phyloP scores from a whole-genome alignment of 108 stramenopile species.

The Pelagomonas calceolata region DNA sequence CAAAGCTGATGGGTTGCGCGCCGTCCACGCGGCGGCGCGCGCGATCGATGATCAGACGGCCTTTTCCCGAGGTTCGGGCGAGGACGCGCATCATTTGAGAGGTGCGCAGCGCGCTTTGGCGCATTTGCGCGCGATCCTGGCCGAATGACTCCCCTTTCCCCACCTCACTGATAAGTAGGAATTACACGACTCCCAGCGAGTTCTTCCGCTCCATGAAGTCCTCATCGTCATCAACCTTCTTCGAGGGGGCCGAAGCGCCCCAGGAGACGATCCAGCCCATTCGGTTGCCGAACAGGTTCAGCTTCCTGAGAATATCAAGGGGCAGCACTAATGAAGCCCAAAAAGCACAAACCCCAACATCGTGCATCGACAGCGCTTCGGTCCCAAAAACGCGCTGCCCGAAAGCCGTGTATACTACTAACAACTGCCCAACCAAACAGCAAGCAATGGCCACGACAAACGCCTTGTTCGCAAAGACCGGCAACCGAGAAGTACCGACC shows the following conservation, averaged over 20 bases:
- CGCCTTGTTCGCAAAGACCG: slow-evolving; percentile 63
- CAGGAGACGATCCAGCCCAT: no score
- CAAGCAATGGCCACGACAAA: slow-evolving; percentile 74
- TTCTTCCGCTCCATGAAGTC: no score
- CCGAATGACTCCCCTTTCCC: no score
- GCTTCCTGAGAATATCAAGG: neutral
- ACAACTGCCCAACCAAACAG: slow-evolving; percentile 69
- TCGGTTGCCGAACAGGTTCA: neutral
- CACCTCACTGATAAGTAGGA: no score
- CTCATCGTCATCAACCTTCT: no score
- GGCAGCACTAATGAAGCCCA: slow-evolving; percentile 63
- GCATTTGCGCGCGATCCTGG: no score
- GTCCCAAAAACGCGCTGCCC: slow-evolving; percentile 87
- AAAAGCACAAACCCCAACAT: slow-evolving; percentile 57
- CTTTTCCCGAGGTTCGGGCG: no score
- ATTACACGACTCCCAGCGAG: no score
- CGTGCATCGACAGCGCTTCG: slow-evolving; percentile 63
- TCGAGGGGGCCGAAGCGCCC: no score
- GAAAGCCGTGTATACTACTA: slow-evolving; percentile 77
- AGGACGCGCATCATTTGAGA: no score
- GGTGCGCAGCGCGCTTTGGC: no score
- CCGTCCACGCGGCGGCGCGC: neutral
- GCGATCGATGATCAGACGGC: no score
- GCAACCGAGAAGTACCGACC: slow-evolving; percentile 44
- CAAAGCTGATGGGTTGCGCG: neutral